Evolutionary conservation across 176 grass and related monocot species (phyloP), one percentile per base, ranked within the genome.

Genomic region (Puya raimondii): DNA sequence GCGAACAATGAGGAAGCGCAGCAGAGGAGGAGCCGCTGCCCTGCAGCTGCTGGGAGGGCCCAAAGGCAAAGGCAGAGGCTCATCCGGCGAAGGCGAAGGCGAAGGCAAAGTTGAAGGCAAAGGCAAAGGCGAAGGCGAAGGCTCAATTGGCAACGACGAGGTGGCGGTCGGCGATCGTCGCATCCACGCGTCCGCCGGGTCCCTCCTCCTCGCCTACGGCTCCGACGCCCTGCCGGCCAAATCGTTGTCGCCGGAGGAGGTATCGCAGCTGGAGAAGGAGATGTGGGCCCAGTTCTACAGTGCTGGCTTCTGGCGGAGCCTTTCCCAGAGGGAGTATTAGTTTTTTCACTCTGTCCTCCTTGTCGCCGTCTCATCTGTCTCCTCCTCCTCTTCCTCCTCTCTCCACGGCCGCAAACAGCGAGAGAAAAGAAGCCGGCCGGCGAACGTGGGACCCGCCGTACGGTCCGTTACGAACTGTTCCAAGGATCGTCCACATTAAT

Each of bases 241-340:
- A 66, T 9, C 27, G 66, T 9, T 10, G 21, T 47, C 73, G 29
- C 51, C 33, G 57, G 81, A 66, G 54, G 75, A 59, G 51, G 50
- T 64, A 71, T 42, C 33, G 4, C 66, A 74, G 52, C 21, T 86
- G 17, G 84, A 82, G 79, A 63, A 72, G 64, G 65, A 85, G 76
- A 89, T 89, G 87, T 65, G 14, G 51, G 77, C 84, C 10, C 12
- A 26, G 25, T 69, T 91, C 74, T 87, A 84, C 68, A 78, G 84
- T 67, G 74, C 78, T 8, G 88, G 88, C 0, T 87, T 91, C 74
- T 87, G 88, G 88, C 88, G 88, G 63, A 76, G 68, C 78, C 74
- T 64, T 16, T 91, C 88, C 18, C 75, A 77, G 13, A 57, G 75
- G 13, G 56, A 56, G 52, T 56, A 56, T 3, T 13, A 56, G 52